Percentiles rank a stretch among this genome's conserved stretches.
Conservation (phyloP, 129 eudicot species). For the Pulicaria dysenterica region DNA sequence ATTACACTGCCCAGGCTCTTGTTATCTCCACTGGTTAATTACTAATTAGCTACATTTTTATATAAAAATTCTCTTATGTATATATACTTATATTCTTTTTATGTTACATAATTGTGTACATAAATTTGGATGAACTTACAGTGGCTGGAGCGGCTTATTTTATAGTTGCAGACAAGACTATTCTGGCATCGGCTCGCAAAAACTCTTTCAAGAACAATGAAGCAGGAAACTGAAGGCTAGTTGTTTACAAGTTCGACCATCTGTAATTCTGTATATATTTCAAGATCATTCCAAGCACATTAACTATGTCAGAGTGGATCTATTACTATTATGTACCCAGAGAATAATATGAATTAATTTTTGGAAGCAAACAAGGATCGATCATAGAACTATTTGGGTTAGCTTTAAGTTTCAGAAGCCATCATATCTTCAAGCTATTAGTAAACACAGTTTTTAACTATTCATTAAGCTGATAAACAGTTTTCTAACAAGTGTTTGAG, state of each 20-base stretch:
- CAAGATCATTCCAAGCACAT: conserved; percentile 17
- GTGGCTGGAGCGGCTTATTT: conserved; percentile 93
- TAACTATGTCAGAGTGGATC: neutral
- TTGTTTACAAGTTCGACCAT: neutral
- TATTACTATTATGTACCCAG: neutral
- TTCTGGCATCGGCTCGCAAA: conserved; percentile 66
- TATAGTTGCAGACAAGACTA: conserved; percentile 87
- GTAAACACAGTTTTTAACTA: too few relatives aligned
- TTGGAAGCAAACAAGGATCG: neutral
- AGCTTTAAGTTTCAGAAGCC: too few relatives aligned
- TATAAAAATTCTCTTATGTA: neutral
- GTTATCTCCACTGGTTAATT: conserved; percentile 74
- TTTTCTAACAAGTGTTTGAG: too few relatives aligned
- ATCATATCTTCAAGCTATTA: too few relatives aligned
- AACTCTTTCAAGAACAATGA: conserved; percentile 63
- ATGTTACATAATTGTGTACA: neutral
- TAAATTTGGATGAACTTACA: conserved; percentile 20
- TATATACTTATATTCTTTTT: neutral
- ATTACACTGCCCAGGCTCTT: conserved; percentile 89
- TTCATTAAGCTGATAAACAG: too few relatives aligned
- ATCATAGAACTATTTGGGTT: too few relatives aligned
- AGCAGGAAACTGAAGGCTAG: conserved; percentile 22
- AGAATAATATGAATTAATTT: neutral
- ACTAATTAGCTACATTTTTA: conserved; percentile 18
- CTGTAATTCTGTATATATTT: conserved; percentile 27